Evolutionary conservation across 139 green algal genomes (phyloP).

Genomic region (Trebouxia sp.): DNA sequence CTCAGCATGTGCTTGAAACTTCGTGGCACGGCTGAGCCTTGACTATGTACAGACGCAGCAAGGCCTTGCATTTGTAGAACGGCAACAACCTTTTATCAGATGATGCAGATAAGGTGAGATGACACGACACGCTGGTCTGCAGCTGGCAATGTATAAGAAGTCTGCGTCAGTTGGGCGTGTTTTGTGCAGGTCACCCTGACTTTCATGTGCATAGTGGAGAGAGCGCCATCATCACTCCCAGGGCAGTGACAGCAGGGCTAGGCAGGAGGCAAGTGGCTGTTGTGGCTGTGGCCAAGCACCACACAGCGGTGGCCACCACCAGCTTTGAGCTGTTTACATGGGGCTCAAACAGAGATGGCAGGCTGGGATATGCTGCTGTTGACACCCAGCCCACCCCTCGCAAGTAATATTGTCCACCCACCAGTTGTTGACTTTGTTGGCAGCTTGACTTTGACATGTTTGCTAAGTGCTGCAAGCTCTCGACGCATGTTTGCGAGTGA

Average conservation of each 20-base stretch:
- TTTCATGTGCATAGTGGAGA: constrained; percentile 80
- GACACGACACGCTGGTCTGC: too few relatives aligned
- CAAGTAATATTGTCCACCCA: constrained; percentile 55
- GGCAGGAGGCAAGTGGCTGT: constrained; percentile 33
- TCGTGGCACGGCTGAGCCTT: too few relatives aligned
- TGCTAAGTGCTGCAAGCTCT: too few relatives aligned
- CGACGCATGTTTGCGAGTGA: too few relatives aligned
- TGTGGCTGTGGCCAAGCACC: constrained; percentile 82
- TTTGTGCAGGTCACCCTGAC: constrained; percentile 72
- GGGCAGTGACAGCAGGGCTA: constrained; percentile 47
- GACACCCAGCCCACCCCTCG: constrained; percentile 79
- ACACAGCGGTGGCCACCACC: constrained; percentile 76
- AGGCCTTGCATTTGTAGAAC: too few relatives aligned
- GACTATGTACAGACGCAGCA: too few relatives aligned
- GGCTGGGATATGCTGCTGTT: constrained; percentile 69
- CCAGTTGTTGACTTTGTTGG: too few relatives aligned
- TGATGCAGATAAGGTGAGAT: too few relatives aligned
- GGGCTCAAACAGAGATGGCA: constrained; percentile 74
- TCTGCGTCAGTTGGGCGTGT: not conserved
- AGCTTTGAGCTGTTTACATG: constrained; percentile 82
- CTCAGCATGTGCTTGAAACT: too few relatives aligned
- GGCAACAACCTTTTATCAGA: too few relatives aligned
- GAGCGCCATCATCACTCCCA: constrained; percentile 63
- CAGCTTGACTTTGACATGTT: too few relatives aligned
- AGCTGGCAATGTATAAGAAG: too few relatives aligned